Conservation (phyloP, 257 asterid species). For the Echium plantagineum region DNA sequence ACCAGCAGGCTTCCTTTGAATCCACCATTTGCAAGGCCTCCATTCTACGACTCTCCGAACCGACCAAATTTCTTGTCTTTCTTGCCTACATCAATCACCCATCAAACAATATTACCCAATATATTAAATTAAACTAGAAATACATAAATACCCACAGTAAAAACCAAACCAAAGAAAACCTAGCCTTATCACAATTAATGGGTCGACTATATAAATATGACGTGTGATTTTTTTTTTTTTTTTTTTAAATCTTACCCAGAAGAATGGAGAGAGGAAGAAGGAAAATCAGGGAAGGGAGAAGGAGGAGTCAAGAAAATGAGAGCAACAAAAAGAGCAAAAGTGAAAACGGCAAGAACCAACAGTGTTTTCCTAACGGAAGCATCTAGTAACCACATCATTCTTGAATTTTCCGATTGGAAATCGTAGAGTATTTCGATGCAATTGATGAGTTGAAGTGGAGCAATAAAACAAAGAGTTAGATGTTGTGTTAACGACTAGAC, state of each 20-base stretch:
- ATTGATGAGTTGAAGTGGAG: too few species aligned
- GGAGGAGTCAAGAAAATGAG: conserved; percentile 46
- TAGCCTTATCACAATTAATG: too few species aligned
- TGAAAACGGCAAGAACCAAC: conserved; percentile 22
- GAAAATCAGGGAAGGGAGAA: conserved; percentile 25
- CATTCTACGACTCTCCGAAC: conserved; percentile 63
- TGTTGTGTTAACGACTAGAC: too few species aligned
- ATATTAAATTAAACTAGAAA: too few species aligned
- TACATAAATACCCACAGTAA: too few species aligned
- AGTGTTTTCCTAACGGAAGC: conserved; percentile 52
- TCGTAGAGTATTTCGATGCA: background rate
- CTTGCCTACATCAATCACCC: conserved; percentile 27
- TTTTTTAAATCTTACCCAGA: conserved; percentile 45
- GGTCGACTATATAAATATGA: too few species aligned
- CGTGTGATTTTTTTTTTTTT: too few species aligned
- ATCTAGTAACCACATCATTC: conserved; percentile 25
- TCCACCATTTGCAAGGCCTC: conserved; percentile 98
- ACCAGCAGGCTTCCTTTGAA: conserved; percentile 51
- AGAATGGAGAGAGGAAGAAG: conserved; percentile 2
- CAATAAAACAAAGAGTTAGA: too few species aligned
- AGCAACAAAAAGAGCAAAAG: conserved; percentile 32
- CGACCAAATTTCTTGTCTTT: conserved; percentile 70
- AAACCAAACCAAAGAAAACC: too few species aligned
- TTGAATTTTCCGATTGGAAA: background rate
- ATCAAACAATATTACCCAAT: conserved; percentile 3